Percentiles rank a stretch among this genome's conserved stretches.
These are phyloP conservation scores for Oryza rufipogon DNA, from an alignment of 176 grass and related monocot genomes.

Conservation along the genomic window DNA sequence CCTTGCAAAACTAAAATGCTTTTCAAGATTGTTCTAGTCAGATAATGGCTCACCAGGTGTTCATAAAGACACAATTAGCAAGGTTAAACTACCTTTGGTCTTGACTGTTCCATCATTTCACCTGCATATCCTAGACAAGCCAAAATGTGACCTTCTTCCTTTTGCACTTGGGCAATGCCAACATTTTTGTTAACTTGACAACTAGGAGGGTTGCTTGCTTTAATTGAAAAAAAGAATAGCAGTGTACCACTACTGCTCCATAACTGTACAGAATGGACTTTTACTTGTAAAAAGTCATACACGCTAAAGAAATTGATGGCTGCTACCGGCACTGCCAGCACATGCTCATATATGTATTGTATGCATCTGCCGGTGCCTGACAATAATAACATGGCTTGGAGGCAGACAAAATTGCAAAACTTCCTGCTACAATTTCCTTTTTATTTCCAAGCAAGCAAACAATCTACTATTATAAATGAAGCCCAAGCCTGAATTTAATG, in stretches of 20 bases:
- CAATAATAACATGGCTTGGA: background rate
- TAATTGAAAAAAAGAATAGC: constrained; percentile 21
- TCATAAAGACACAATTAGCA: background rate
- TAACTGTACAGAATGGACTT: constrained; percentile 19
- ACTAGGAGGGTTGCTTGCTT: constrained; percentile 18
- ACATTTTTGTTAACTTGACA: constrained; percentile 23
- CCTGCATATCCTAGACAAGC: background rate
- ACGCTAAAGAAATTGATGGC: constrained; percentile 13
- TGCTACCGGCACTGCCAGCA: constrained; percentile 9
- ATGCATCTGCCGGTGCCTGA: constrained; percentile 8
- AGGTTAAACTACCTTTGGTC: background rate
- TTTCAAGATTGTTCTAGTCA: constrained; percentile 1
- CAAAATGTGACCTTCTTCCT: background rate
- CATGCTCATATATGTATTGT: constrained; percentile 21
- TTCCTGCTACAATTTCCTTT: background rate
- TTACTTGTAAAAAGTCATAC: constrained; percentile 23
- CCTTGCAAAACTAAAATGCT: constrained; percentile 1
- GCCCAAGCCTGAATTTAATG: background rate
- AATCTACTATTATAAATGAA: background rate
- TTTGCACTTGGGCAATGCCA: background rate
- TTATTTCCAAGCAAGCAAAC: constrained; percentile 14
- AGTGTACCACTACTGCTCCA: constrained; percentile 18
- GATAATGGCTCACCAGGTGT: background rate
- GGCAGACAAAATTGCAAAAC: constrained; percentile 14
- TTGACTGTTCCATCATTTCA: background rate